Evolutionary conservation across 2,329 filamentous ascomycete genomes (phyloP), one percentile per base, ranked within the genome.

Genomic region (Trichocomaceae sp.): DNA sequence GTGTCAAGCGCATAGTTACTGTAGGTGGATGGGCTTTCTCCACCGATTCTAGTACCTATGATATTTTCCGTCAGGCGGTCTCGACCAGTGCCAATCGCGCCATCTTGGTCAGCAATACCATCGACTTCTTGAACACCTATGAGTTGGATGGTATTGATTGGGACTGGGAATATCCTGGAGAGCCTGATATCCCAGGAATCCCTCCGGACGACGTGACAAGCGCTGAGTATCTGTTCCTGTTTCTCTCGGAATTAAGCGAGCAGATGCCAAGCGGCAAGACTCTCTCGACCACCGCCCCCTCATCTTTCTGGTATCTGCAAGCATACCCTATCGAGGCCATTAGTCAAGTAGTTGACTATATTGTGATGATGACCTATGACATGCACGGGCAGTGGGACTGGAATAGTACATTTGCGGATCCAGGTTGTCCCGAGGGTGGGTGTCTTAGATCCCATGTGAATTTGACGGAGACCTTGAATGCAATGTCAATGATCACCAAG

Each of bases 1-100:
- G 42, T 2, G 35, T 56, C 39, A 73, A 75, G 57, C 62, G 60
- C 33, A 70, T 77, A 29, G 22, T 76, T 5, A 70, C 72, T 1
- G 69, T 77, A 55, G 74, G 74, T 17, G 74, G 74, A 22, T 75
- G 75, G 75, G 63, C 60, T 33, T 69, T 69, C 55, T 73, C 67
- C 2, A 75, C 74, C 0, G 61, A 64, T 2, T 65, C 70, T 0
- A 62, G 45, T 1, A 72, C 70, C 0, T 74, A 67, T 55, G 46
- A 55, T n/a, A 70, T 75, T 35, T 68, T 76, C 50, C 64, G 73
- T 15, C 22, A 29, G 8, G 57, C 70, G 9, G 71, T 55, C 15
- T 64, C 72, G 2, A 64, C 56, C 46, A 61, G 62, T 2, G 64
- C 54, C 1, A 77, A 79, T 56, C 66, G 72, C 0, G 58, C 65